Base-by-base conservation (phyloP, 192 early-diverging fungal species). In the Rhizophagus clarus region DNA sequence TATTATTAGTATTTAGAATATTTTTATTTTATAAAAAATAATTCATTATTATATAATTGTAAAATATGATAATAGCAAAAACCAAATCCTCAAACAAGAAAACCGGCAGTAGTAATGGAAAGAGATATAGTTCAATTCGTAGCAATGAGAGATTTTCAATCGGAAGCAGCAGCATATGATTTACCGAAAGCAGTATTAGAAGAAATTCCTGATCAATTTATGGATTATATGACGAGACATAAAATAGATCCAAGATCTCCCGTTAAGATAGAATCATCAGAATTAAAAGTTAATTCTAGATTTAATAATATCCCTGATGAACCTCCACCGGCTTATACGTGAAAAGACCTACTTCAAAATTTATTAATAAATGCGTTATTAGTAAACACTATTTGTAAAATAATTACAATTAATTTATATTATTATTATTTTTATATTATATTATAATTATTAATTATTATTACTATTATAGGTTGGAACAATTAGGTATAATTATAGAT, bases 51-150 rank as follows among this genome's bases (percentile, higher is more conserved):
- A 45, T 12, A 45, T 45, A 45, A 31, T 17, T 69, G 2, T 34
- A 69, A n/a, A 34, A 40, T 40, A 40, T 34, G 0, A 31, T 17
- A 32, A 40, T 69, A 31, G 31, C 20, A 22, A 69, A 69, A 22
- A 37, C 4, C 67, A 37, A 8, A 42, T 22, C 32, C 17, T 69
- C 32, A 74, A 15, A 0, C 15, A 26, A 11, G n/a, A 32, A 32
- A 20, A 31, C 2, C 71, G 28, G n/a, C 17, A 42, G 32, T 49
- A 28, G 66, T 69, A 45, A 84, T 79, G 49, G 74, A 83, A 26
- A 87, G 89, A 32, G 89, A 90, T 79, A 89, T 87, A 68, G 88
- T 90, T 34, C 89, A 90, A 76, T 90, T 90, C 74, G 89, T 90
- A 40, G 87, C 89, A n/a, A 87, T 85, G 22, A 79, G 84, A 28